phyloP scores from a whole-genome alignment of 2,329 filamentous ascomycete species.

The Fusarium luffae region DNA sequence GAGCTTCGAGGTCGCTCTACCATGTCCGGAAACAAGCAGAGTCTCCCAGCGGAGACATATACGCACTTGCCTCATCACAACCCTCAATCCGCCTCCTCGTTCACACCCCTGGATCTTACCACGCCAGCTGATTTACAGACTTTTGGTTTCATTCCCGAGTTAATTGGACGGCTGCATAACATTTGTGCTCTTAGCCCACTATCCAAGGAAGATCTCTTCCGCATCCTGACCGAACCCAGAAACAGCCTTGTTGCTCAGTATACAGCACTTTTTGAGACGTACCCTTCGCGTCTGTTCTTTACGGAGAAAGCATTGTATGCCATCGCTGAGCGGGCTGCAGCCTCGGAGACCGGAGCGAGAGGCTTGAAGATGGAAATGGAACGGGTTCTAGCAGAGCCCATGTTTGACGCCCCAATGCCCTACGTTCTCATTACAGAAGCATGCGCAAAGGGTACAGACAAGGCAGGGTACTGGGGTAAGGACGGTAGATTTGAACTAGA shows the following conservation, averaged over 20 bases:
- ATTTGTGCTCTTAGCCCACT: slow-evolving; percentile 86
- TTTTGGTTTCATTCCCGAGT: slow-evolving; percentile 92
- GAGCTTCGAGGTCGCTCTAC: slow-evolving; percentile 72
- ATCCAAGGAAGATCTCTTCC: slow-evolving; percentile 73
- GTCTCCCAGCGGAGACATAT: slow-evolving; percentile 72
- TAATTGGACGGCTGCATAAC: slow-evolving; percentile 95
- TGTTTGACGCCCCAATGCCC: slow-evolving; percentile 82
- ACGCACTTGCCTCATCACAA: slow-evolving; percentile 67
- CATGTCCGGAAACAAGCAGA: slow-evolving; percentile 62
- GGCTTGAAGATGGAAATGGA: slow-evolving; percentile 86
- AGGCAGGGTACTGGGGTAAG: slow-evolving; percentile 72
- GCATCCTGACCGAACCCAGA: slow-evolving; percentile 91
- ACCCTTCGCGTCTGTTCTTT: slow-evolving; percentile 83
- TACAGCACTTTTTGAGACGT: slow-evolving; percentile 83
- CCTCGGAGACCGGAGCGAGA: slow-evolving; percentile 77
- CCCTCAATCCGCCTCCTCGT: slow-evolving; percentile 51
- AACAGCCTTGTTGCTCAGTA: slow-evolving; percentile 92
- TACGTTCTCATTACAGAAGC: slow-evolving; percentile 79
- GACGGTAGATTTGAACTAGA: slow-evolving; percentile 77
- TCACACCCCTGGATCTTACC: slow-evolving; percentile 75
- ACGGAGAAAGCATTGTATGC: slow-evolving; percentile 84
- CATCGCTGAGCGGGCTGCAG: slow-evolving; percentile 75
- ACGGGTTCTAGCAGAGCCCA: slow-evolving; percentile 79
- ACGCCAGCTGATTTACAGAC: slow-evolving; percentile 81
- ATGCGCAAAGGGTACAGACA: slow-evolving; percentile 72